Percentiles rank a stretch among this genome's conserved stretches.
These are phyloP conservation scores for Diaporthe velutina DNA, from an alignment of 2,329 filamentous ascomycete genomes.

Conservation along the genomic window DNA sequence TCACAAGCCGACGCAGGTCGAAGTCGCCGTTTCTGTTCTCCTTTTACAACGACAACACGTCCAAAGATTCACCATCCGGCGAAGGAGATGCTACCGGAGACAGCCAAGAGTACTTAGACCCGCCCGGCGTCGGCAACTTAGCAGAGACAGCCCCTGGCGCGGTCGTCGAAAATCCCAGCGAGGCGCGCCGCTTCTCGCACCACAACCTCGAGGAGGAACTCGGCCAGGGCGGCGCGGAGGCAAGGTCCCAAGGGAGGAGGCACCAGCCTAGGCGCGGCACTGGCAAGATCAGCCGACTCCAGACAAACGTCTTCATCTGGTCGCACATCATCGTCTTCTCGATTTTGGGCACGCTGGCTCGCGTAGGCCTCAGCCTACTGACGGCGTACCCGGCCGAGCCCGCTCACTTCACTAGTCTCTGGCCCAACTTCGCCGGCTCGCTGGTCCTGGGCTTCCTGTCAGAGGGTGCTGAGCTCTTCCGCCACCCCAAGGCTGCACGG, in stretches of 20 bases:
- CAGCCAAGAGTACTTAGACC: background rate
- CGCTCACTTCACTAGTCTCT: slow-evolving; percentile 79
- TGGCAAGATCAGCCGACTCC: slow-evolving; percentile 24
- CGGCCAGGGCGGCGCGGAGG: slow-evolving; percentile 26
- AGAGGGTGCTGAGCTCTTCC: slow-evolving; percentile 60
- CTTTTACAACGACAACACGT: background rate
- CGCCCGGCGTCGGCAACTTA: background rate
- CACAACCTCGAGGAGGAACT: slow-evolving; percentile 45
- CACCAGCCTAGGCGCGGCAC: background rate
- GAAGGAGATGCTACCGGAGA: background rate
- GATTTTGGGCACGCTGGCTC: slow-evolving; percentile 87
- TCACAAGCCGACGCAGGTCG: background rate
- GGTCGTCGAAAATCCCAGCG: slow-evolving; percentile 8
- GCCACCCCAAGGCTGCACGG: slow-evolving; percentile 7
- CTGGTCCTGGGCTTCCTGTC: slow-evolving; percentile 84
- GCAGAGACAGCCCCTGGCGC: background rate
- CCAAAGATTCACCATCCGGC: background rate
- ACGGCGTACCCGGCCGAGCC: slow-evolving; percentile 84
- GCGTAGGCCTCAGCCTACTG: slow-evolving; percentile 82
- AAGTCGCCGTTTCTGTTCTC: background rate
- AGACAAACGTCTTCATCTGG: slow-evolving; percentile 75
- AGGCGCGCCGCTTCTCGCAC: slow-evolving; percentile 5
- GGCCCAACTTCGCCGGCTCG: slow-evolving; percentile 88
- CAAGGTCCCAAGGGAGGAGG: background rate
- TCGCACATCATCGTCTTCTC: slow-evolving; percentile 90